phyloP scores from a whole-genome alignment of 2,329 filamentous ascomycete species.

The Phialocephala sp. region DNA sequence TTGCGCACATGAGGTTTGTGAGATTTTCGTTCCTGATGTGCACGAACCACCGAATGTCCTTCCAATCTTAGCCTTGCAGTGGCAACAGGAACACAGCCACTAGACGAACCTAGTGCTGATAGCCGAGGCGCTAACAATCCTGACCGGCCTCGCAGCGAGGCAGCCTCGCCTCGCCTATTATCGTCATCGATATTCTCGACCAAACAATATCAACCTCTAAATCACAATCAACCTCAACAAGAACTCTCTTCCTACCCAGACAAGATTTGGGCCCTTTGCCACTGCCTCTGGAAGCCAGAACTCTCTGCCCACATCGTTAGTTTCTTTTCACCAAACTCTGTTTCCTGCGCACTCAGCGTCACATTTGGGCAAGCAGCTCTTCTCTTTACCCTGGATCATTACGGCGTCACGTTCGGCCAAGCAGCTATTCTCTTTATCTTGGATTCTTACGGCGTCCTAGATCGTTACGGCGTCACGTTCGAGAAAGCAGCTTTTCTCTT shows the following conservation, averaged over 20 bases:
- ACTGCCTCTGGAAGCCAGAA: no score
- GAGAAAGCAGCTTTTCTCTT: background rate
- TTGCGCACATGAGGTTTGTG: no score
- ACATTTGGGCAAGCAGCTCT: no score
- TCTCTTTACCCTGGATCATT: background rate
- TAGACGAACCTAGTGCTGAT: background rate
- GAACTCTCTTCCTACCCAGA: background rate
- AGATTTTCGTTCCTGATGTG: no score
- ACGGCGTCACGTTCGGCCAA: background rate
- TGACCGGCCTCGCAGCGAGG: background rate
- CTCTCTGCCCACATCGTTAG: no score
- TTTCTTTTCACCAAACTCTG: no score
- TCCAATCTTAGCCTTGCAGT: no score
- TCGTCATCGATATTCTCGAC: background rate
- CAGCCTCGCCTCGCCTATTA: background rate
- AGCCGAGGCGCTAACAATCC: background rate
- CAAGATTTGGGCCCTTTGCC: no score
- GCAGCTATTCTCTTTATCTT: background rate
- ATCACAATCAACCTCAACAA: background rate
- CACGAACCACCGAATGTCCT: no score
- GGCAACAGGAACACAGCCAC: no score
- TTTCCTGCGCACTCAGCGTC: no score
- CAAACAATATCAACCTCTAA: background rate
- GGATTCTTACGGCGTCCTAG: no score
- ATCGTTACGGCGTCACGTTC: background rate